Evolutionary conservation across 2,329 filamentous ascomycete genomes (phyloP).

Genomic region (Cercospora nicotianae): DNA sequence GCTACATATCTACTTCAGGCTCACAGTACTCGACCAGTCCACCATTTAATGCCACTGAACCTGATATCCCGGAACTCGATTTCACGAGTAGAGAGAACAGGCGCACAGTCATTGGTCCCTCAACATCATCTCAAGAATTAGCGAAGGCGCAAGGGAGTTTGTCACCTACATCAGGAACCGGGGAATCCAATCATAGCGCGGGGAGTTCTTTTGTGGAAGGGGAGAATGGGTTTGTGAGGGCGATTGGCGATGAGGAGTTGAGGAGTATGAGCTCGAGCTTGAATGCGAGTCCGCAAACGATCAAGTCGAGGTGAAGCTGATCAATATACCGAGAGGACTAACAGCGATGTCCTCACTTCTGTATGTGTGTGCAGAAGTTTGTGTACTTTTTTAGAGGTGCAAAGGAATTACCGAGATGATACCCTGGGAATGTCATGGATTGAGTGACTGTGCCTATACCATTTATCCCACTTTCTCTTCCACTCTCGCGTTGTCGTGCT

Average conservation of each 20-base stretch:
- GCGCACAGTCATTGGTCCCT: constrained; percentile 26
- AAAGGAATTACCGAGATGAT: background rate
- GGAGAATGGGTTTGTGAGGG: constrained; percentile 23
- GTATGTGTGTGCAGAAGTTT: background rate
- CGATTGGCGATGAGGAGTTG: constrained; percentile 25
- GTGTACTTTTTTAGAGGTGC: background rate
- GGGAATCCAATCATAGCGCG: background rate
- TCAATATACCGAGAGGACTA: background rate
- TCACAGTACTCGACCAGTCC: constrained; percentile 13
- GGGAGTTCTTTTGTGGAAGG: constrained; percentile 20
- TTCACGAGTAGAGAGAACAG: constrained; percentile 17
- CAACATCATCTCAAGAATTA: constrained; percentile 10
- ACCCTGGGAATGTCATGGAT: constrained; percentile 5
- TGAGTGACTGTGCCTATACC: background rate
- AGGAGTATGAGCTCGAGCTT: constrained; percentile 24
- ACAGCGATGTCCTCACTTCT: background rate
- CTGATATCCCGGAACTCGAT: background rate
- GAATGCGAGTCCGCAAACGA: constrained; percentile 11
- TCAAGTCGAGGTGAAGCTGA: constrained; percentile 5
- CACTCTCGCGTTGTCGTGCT: background rate
- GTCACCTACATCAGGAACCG: constrained; percentile 1
- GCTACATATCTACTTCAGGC: constrained; percentile 8
- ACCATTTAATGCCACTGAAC: background rate
- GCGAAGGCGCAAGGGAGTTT: background rate
- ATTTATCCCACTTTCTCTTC: background rate